Conservation (phyloP, 768 basidiomycete species). For the Serendipita sp. region DNA sequence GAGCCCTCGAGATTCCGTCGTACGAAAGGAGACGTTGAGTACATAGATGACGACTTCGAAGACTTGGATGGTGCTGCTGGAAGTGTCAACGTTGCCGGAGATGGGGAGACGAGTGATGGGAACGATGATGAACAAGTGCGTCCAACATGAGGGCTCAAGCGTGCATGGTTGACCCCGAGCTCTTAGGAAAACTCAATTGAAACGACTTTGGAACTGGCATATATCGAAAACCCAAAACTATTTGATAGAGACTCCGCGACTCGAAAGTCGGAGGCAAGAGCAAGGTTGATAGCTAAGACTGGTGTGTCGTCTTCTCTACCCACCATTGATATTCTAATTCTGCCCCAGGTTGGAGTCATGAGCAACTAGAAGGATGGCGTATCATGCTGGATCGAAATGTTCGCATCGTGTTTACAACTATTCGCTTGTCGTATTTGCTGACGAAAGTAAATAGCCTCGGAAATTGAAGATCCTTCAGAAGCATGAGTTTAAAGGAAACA, state of each 20-base stretch:
- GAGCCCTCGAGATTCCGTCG: constrained; percentile 21
- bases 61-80: constrained; percentile 23
- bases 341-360: constrained; percentile 50
- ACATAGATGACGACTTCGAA: constrained; percentile 38
- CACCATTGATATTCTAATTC: background rate
- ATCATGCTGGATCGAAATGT: constrained; percentile 85
- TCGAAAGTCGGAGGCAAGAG: constrained; percentile 48
- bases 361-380: constrained; percentile 85
- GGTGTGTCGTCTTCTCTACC: constrained; percentile 24
- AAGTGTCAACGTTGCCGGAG: constrained; percentile 36
- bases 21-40: constrained; percentile 17
- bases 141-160: constrained; percentile 9
- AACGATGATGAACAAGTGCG: constrained; percentile 19
- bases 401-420: constrained; percentile 19
- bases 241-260: constrained; percentile 69
- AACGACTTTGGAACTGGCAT: constrained; percentile 58
- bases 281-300: constrained; percentile 51
- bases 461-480: constrained; percentile 62
- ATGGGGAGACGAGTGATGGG: constrained; percentile 39
- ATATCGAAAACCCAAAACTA: constrained; percentile 53
- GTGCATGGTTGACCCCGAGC: constrained; percentile 7
- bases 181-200: constrained; percentile 24
- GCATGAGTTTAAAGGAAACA: constrained; percentile 64
- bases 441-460: constrained; percentile 33
- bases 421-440: background rate